A percentile compares a stretch with the other conserved stretches of the same genome.
Conservation (phyloP, 2,329 filamentous ascomycete species). For the Botryotinia narcissicola region DNA sequence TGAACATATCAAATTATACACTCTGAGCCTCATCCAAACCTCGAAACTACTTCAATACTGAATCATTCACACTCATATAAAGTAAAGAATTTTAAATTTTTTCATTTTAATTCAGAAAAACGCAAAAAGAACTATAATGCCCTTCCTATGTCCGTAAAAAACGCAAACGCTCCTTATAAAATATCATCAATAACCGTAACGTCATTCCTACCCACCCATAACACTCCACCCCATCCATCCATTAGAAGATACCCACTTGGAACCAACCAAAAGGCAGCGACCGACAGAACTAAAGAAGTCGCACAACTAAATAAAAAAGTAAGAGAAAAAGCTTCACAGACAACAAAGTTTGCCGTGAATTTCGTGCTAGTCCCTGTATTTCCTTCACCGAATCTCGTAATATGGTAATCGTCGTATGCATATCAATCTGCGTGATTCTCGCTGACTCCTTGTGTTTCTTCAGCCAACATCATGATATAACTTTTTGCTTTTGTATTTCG, state of each 20-base stretch:
- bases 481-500: background rate
- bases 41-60: background rate
- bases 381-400: slow-evolving; percentile 3
- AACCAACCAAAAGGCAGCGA: background rate
- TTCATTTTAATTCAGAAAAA: background rate
- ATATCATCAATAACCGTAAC: slow-evolving; percentile 9
- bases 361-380: background rate
- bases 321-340: slow-evolving; percentile 15
- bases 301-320: background rate
- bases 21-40: background rate
- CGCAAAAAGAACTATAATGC: slow-evolving; percentile 5
- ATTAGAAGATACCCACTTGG: slow-evolving; percentile 4
- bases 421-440: background rate
- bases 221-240: background rate
- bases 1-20: background rate
- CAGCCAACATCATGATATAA: background rate
- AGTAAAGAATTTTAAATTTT: background rate
- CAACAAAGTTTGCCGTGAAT: background rate
- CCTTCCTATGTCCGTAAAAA: background rate
- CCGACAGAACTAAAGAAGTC: background rate
- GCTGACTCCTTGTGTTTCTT: slow-evolving; percentile 2
- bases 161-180: slow-evolving; percentile 6
- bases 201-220: background rate
- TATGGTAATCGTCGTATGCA: slow-evolving; percentile 2
- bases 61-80: background rate